These are phyloP conservation scores for Trichomonas tenax DNA, from an alignment of 208 protist species.

Conservation along the genomic window DNA sequence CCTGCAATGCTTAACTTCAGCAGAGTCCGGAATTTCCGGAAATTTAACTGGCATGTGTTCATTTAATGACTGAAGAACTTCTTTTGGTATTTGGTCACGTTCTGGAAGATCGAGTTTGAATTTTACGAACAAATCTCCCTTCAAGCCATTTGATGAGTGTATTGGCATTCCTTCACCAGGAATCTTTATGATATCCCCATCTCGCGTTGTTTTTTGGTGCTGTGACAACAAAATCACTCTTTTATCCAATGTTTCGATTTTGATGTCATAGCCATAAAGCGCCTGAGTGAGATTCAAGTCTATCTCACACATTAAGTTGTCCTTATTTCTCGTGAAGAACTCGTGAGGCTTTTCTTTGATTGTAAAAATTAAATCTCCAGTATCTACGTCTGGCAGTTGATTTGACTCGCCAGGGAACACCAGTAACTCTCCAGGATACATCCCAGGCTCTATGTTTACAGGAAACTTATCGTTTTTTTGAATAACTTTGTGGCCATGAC, in stretches of 20 bases:
- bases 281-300: neutral
- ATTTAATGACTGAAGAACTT: neutral
- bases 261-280: neutral
- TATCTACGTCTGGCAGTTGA: neutral
- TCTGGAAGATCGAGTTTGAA: neutral
- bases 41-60: neutral
- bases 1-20: neutral
- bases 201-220: neutral
- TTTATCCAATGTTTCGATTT: neutral
- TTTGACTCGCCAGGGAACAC: neutral
- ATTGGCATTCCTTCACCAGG: neutral
- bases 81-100: neutral
- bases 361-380: neutral
- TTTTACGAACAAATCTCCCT: neutral
- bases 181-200: neutral
- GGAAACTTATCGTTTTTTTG: neutral
- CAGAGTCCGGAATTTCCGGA: neutral
- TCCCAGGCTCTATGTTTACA: neutral
- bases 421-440: neutral
- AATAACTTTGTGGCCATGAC: neutral
- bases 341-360: neutral
- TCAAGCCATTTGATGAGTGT: neutral
- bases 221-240: neutral
- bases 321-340: neutral
- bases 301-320: neutral